Conservation (phyloP, 805 yeast genomes). For the Scheffersomyces amazonensis region DNA sequence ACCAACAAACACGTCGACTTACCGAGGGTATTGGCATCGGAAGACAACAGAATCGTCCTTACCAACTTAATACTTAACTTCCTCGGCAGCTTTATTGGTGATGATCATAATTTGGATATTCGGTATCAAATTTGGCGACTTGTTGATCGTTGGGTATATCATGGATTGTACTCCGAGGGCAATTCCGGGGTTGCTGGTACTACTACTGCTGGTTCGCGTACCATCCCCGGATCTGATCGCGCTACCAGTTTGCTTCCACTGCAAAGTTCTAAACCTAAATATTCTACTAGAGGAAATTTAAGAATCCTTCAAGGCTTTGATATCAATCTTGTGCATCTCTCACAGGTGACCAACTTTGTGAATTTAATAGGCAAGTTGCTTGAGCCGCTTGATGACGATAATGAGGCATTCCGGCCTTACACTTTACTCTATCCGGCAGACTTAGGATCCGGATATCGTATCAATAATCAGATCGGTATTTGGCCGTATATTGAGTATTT, state of each 20-base stretch:
- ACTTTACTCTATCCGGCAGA: conserved; percentile 56
- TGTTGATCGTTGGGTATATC: conserved; percentile 69
- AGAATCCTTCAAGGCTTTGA: conserved; percentile 26
- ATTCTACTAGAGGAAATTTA: conserved; percentile 13
- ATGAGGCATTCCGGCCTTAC: conserved; percentile 29
- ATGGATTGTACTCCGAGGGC: conserved; percentile 16
- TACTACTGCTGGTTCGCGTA: conserved; percentile 13
- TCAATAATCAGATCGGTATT: conserved; percentile 50
- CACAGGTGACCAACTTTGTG: conserved; percentile 58
- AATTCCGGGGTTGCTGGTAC: conserved; percentile 13
- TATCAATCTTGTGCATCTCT: conserved; percentile 45
- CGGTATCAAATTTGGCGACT: conserved; percentile 62
- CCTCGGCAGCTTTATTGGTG: conserved; percentile 49
- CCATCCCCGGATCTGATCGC: neutral
- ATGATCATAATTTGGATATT: conserved; percentile 22
- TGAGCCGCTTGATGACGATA: conserved; percentile 27
- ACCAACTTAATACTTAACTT: conserved; percentile 46
- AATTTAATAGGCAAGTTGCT: conserved; percentile 48
- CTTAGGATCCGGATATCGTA: conserved; percentile 59
- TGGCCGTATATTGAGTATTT: conserved; percentile 80
- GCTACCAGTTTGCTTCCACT: conserved; percentile 2
- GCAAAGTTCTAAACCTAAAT: conserved; percentile 15
- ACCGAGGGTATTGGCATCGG: conserved; percentile 24
- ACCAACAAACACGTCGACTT: conserved; percentile 11
- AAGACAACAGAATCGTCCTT: conserved; percentile 33